Base-by-base conservation (phyloP, 345 rosid genomes). In the Eucalyptus erythrocorys region DNA sequence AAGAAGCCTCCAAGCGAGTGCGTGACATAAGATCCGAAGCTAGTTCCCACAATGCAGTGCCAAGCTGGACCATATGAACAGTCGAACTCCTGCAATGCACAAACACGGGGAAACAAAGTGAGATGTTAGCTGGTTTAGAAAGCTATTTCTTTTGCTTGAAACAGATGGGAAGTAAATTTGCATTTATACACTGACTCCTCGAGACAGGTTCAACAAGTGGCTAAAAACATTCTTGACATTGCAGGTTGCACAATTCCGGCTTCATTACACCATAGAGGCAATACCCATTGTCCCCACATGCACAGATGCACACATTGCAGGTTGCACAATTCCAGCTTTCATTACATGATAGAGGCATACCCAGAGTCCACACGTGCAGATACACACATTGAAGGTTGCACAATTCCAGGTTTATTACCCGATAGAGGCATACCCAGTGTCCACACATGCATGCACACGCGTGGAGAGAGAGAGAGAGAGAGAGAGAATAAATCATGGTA, bases 21-120 rank as follows among this genome's bases (percentile, higher is more conserved):
- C 0, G 99, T 97, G 11, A 97, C 99, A 53, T 96, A 96, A 24
- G 99, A 97, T 84, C 99, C 99, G 87, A 96, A 97, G 93, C 99
- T 97, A 13, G 96, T 95, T 45, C 99, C 99, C 55, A 97, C 99
- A 16, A 97, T 95, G 96, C 99, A 97, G 89, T 97, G 99, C 99
- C 99, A 97, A 88, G 98, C 99, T 48, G 99, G 99, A 26, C 99
- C 99, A 71, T 94, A 95, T 9, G 94, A 93, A 8, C 96, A 94
- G 89, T 97, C 99, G 14, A 97, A 97, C 87, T 96, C 99, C 99
- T 97, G 96, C 22, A 89, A 91, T 85, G 85, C 30, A n/a, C 32
- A 89, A 88, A 82, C 24, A 51, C 61, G 10, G 26, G 14, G 45
- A 66, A 42, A 48, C 84, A 76, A 55, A 87, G 68, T 15, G 53